Base-by-base conservation (phyloP, 2,329 filamentous ascomycete genomes). In the Chrysoporthe cubensis region DNA sequence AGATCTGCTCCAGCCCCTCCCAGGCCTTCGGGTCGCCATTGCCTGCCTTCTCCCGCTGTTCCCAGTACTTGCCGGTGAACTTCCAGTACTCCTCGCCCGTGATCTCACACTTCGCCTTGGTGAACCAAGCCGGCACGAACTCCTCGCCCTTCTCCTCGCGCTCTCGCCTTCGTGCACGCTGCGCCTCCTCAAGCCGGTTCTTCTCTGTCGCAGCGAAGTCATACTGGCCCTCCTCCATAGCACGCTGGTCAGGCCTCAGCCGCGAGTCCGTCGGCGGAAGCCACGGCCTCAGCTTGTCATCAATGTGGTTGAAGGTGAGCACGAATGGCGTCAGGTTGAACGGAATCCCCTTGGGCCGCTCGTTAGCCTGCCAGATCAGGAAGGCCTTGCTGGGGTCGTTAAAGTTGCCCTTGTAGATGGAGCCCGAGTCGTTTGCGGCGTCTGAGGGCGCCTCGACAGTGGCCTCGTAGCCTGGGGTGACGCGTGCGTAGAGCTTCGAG, bases 221-320 rank as follows among this genome's bases (percentile, higher is more conserved):
- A 76, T 99, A 99, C 79, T 94, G 88, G n/a, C 95, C 96, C 70
- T 98, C 94, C 78, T 99, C 96, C 96, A 99, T 99, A 1, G 96
- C 96, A 13, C 96, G 87, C 81, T 99, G 96, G 78, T 99, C 96
- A 0, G 96, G 95, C 42, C 96, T 87, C 43, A 97, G 83, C n/a
- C 96, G 87, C 1, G 95, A 97, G 78, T 99, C 96, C 0, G 96
- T 99, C 0, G 96, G 96, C 48, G 96, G 92, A 18, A 99, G 82
- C 80, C 91, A 88, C 4, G 90, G 87, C 63, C 81, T 83, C 21
- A 99, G 84, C n/a, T 87, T 83, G n/a, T 97, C 92, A 65, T 95
- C 91, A 62, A 97, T 85, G 72, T 94, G 93, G 80, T 99, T 99
- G 71, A 99, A 90, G 0, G 94, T 97, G 68, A 99, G 86, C 16